These are phyloP conservation scores for Ajuga chamaepitys DNA, from an alignment of 257 asterid species.

Conservation along the genomic window DNA sequence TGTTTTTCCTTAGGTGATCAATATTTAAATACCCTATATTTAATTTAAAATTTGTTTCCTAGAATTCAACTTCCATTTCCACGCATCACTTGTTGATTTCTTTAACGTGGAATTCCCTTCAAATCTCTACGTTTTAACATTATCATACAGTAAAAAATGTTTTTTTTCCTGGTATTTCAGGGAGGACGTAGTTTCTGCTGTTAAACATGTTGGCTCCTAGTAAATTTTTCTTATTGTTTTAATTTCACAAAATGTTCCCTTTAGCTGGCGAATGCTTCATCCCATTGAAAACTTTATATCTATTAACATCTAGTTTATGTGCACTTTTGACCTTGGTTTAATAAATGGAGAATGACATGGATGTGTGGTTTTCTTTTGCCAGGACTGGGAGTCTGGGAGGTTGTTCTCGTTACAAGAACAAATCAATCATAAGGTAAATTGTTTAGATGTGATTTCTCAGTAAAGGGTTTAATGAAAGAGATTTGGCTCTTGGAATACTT, in stretches of 20 bases:
- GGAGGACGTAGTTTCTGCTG: not conserved
- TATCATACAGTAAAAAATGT: not conserved
- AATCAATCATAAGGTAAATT: slow-evolving; percentile 67
- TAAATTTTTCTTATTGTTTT: not conserved
- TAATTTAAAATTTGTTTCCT: not conserved
- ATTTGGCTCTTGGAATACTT: not conserved
- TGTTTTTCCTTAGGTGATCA: not conserved
- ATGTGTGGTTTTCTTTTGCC: slow-evolving; percentile 19
- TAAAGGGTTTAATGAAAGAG: not conserved
- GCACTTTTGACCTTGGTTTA: slow-evolving; percentile 9
- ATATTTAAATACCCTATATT: not conserved
- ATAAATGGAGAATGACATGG: slow-evolving; percentile 5
- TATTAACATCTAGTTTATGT: not conserved
- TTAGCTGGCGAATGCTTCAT: not conserved
- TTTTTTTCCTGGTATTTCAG: too few relatives aligned
- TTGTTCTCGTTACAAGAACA: slow-evolving; percentile 91
- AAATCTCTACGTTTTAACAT: not conserved
- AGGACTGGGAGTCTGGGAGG: slow-evolving; percentile 78
- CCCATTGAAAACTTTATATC: not conserved
- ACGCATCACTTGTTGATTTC: not conserved
- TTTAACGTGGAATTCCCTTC: not conserved
- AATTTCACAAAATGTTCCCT: not conserved
- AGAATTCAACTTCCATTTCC: not conserved
- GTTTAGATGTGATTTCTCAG: slow-evolving; percentile 7
- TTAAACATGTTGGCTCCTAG: not conserved